These are phyloP conservation scores for Hymenoscyphus repandus DNA, from an alignment of 2,329 filamentous ascomycete species.

Conservation along the genomic window DNA sequence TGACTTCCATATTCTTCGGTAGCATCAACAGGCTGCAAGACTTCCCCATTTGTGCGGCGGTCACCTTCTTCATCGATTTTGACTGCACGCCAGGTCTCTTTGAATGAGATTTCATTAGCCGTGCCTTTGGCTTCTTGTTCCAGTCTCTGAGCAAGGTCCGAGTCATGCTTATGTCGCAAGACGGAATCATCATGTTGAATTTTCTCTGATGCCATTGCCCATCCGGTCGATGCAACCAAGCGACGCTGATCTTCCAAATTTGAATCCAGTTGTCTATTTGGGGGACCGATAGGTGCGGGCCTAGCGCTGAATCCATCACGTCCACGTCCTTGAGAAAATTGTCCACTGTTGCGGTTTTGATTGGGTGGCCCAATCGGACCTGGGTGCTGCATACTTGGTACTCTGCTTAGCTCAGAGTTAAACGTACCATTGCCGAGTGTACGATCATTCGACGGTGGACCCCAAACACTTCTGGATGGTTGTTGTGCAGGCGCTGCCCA, in stretches of 20 bases:
- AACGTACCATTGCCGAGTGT: constrained; percentile 77
- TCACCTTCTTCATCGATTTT: constrained; percentile 26
- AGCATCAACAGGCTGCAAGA: constrained; percentile 1
- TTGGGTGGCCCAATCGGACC: constrained; percentile 33
- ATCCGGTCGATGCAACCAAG: constrained; percentile 20
- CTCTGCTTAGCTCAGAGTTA: constrained; percentile 51
- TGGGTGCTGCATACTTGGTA: constrained; percentile 30
- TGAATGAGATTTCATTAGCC: constrained; percentile 19
- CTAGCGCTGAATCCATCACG: constrained; percentile 26
- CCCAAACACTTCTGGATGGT: constrained; percentile 62
- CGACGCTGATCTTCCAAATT: constrained; percentile 3
- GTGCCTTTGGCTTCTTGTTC: constrained; percentile 24
- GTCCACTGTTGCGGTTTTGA: constrained; percentile 21
- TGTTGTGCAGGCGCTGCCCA: constrained; percentile 43
- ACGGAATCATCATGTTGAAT: constrained; percentile 22
- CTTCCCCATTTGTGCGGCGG: constrained; percentile 23
- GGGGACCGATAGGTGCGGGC: constrained; percentile 31
- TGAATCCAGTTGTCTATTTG: constrained; percentile 21
- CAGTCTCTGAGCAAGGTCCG: constrained; percentile 21
- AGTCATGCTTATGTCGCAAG: constrained; percentile 19
- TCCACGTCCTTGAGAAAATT: constrained; percentile 26
- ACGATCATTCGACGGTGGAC: constrained; percentile 59
- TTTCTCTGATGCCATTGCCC: constrained; percentile 24
- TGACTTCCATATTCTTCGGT: neutral
- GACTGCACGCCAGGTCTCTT: constrained; percentile 30